A percentile compares a stretch with the other conserved stretches of the same genome.
phyloP scores from a whole-genome alignment of 2,329 filamentous ascomycete genomes.

The Xylariaceae sp. region DNA sequence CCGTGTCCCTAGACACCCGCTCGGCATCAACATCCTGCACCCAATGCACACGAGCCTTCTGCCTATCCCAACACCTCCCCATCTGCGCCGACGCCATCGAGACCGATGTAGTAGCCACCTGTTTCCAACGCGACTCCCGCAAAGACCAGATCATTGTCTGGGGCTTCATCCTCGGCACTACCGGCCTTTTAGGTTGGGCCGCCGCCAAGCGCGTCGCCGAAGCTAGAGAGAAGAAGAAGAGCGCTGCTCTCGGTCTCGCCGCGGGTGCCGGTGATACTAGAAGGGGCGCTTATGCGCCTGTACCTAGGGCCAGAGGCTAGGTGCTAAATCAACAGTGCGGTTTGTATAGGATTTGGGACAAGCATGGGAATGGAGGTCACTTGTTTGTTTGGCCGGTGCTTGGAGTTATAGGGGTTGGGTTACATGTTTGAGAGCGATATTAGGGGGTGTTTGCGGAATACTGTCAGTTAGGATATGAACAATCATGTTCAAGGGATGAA shows the following conservation, averaged over 20 bases:
- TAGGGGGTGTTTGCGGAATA: neutral
- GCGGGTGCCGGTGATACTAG: slow-evolving; percentile 5
- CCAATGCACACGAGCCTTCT: slow-evolving; percentile 65
- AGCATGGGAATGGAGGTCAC: neutral
- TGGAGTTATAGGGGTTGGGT: neutral
- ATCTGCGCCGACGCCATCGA: slow-evolving; percentile 63
- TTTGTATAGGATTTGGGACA: neutral
- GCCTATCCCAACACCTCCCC: slow-evolving; percentile 56
- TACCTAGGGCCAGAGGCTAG: slow-evolving; percentile 7
- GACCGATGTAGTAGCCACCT: slow-evolving; percentile 60
- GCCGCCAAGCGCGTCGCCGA: slow-evolving; percentile 50
- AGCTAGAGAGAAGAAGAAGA: slow-evolving; percentile 32
- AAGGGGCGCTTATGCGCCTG: slow-evolving; percentile 29
- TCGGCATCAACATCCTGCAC: slow-evolving; percentile 50
- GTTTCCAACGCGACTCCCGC: slow-evolving; percentile 65
- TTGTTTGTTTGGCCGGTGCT: neutral
- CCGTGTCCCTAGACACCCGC: slow-evolving; percentile 23
- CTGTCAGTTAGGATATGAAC: neutral
- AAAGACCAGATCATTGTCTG: slow-evolving; percentile 67
- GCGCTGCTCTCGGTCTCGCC: slow-evolving; percentile 4
- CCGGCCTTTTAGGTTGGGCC: slow-evolving; percentile 60
- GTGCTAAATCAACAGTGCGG: too few species aligned
- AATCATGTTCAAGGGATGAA: neutral
- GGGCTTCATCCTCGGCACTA: slow-evolving; percentile 59
- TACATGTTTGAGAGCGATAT: neutral